Evolutionary conservation across 148 eudicot genomes (phyloP).

Genomic region (Rhododendron griersonianum): DNA sequence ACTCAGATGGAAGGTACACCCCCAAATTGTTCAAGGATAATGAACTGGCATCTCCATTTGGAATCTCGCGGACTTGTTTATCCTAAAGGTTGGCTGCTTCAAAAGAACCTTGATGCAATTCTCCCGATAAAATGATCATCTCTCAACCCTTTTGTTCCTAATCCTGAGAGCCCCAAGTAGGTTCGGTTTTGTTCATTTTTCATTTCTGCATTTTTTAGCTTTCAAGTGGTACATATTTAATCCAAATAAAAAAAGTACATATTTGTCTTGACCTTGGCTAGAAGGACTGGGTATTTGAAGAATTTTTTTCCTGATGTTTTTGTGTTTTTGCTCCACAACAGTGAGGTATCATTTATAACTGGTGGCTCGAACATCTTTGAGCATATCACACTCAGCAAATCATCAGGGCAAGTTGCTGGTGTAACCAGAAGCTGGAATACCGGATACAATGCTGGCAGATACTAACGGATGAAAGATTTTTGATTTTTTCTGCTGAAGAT

Average conservation of each 20-base stretch:
- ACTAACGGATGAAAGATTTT: not conserved
- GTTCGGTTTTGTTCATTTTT: not conserved
- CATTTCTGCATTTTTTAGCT: not conserved
- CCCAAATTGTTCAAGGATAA: conserved; percentile 54
- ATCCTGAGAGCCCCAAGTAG: conserved; percentile 1
- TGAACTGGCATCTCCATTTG: conserved; percentile 98
- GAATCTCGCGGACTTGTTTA: conserved; percentile 57
- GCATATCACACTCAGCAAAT: not conserved
- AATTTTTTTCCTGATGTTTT: not conserved
- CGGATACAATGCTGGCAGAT: not conserved
- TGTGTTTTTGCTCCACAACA: not conserved
- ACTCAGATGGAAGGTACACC: conserved; percentile 86
- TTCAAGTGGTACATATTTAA: not conserved
- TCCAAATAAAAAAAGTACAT: not conserved
- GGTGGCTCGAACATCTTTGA: not conserved
- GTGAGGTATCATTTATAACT: not conserved
- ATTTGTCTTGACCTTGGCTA: not conserved
- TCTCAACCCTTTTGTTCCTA: not conserved
- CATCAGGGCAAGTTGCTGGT: not conserved
- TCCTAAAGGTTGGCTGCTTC: conserved; percentile 80
- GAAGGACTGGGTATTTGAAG: not conserved
- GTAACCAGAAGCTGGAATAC: not conserved
- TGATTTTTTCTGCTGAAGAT: not conserved
- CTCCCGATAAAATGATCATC: conserved; percentile 34
- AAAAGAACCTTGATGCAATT: conserved; percentile 56